Base-by-base conservation (phyloP, 83 land plant genomes). In the Diphasiastrum complanatum region DNA sequence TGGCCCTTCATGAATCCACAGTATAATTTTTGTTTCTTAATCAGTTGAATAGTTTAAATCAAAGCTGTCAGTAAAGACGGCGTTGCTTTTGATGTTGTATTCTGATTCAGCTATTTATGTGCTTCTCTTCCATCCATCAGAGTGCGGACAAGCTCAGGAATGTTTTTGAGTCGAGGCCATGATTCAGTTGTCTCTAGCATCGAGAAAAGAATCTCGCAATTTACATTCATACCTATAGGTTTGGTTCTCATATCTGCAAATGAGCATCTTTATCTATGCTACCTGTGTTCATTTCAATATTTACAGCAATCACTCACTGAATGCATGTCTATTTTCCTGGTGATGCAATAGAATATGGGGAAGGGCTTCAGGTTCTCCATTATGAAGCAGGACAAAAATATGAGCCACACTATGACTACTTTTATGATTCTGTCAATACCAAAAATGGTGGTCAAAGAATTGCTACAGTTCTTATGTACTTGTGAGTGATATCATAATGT, bases 81-180 rank as follows among this genome's bases (percentile, higher is more conserved):
- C 23, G 51, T 6, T 18, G 18, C 51, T 6, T 48, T 18, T 48
- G 18, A 6, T 5, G 18, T 18, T 6, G 4, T 18, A 48, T 48
- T 6, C 51, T 24, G 4, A 18, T 6, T 48, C 51, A 48, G 51
- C 4, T 4, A 48, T 6, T 18, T 6, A 5, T 60, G 16, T 16
- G 45, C 26, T 35, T 60, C 32, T n/a, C 3, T 46, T 2, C 60
- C 34, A 10, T 5, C 45, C 28, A 41, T 38, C 72, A 77, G 80
- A 46, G 80, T 67, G 1, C 80, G 80, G 34, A 77, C 80, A 41
- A 77, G 79, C 72, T 74, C 80, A 24, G 80, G 80, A 41, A 46
- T 49, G 2, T 77, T 77, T 57, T 53, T 77, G 47, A 67, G 4
- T 2, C 60, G 79, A 25, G 80, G 80, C 34, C 79, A 67, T 56